Conservation (phyloP, 2,329 filamentous ascomycete species). For the Sarocladium oryzae region DNA sequence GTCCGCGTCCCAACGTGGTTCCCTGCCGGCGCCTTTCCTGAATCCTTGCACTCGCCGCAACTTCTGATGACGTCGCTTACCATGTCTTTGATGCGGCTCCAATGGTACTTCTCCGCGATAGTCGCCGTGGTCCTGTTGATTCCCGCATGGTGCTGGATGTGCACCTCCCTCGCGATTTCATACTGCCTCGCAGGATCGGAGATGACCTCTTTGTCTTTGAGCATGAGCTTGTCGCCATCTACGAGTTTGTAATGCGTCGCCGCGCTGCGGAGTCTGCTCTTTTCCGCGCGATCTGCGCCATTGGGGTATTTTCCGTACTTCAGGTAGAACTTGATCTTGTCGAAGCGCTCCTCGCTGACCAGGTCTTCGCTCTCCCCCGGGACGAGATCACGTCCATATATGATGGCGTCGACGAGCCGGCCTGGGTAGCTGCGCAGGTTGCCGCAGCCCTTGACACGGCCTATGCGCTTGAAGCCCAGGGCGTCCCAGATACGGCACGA, state of each 20-base stretch:
- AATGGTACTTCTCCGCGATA: conserved; percentile 92
- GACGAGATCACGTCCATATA: conserved; percentile 62
- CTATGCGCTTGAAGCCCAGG: conserved; percentile 87
- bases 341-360: conserved; percentile 92
- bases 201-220: conserved; percentile 97
- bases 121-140: conserved; percentile 98
- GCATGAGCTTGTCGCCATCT: conserved; percentile 76
- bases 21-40: conserved; percentile 46
- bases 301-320: conserved; percentile 90
- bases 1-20: not conserved
- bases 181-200: conserved; percentile 85
- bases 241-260: conserved; percentile 91
- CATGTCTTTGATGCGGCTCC: conserved; percentile 97
- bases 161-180: conserved; percentile 74
- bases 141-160: conserved; percentile 72
- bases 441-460: conserved; percentile 68
- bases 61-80: conserved; percentile 92
- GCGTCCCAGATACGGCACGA: conserved; percentile 90
- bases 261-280: conserved; percentile 86
- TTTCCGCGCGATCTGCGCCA: conserved; percentile 89
- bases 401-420: conserved; percentile 67
- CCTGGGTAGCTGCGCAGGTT: conserved; percentile 63
- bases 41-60: conserved; percentile 82
- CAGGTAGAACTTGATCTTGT: conserved; percentile 97
- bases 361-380: conserved; percentile 65